These are phyloP conservation scores for Bruguiera sexangula DNA, from an alignment of 345 rosid species.

Conservation along the genomic window DNA sequence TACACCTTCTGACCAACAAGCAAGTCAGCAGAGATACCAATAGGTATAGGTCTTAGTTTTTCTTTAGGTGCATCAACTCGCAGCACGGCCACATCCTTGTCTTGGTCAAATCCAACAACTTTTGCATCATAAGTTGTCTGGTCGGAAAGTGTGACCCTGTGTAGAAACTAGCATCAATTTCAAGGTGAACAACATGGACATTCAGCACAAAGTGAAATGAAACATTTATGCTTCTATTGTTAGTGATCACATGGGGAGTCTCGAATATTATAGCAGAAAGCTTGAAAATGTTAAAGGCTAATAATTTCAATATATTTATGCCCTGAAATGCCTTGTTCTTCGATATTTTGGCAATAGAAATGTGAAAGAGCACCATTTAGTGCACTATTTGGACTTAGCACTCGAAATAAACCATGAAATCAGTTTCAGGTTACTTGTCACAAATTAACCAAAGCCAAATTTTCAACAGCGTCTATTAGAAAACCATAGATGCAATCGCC, in stretches of 20 bases:
- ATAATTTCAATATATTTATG: neutral
- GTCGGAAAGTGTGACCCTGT: constrained; percentile 90
- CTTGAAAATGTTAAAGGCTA: neutral
- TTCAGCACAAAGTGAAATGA: neutral
- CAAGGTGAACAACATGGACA: neutral
- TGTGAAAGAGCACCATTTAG: too few relatives aligned
- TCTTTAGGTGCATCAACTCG: constrained; percentile 65
- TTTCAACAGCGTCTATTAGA: neutral
- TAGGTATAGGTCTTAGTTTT: constrained; percentile 77
- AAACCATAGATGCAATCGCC: neutral
- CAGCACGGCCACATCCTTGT: constrained; percentile 93
- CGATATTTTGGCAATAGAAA: neutral
- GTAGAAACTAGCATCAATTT: constrained; percentile 20
- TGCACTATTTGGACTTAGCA: too few relatives aligned
- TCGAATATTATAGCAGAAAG: neutral
- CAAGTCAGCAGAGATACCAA: constrained; percentile 89
- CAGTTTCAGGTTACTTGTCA: too few relatives aligned
- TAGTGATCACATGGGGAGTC: neutral
- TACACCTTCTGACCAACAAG: constrained; percentile 97
- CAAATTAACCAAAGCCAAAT: neutral
- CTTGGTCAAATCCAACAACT: constrained; percentile 95
- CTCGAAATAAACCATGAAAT: too few relatives aligned
- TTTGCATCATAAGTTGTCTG: constrained; percentile 78
- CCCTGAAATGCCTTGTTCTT: neutral
- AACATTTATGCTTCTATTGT: too few relatives aligned